phyloP scores from a whole-genome alignment of 2,329 filamentous ascomycete genomes.

The Botrytis pseudocinerea region DNA sequence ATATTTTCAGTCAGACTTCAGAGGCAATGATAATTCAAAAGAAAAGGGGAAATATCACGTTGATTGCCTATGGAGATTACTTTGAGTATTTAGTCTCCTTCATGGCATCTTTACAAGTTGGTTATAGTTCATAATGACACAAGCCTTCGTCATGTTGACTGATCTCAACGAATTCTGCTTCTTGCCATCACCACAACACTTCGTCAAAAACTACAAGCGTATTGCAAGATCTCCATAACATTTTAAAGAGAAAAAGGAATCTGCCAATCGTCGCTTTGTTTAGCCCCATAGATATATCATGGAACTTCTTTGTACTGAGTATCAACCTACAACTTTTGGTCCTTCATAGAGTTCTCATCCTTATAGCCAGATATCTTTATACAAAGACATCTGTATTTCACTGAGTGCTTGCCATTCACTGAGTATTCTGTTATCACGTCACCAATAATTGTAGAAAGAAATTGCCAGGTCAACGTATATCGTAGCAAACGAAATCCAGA shows the following conservation, averaged over 20 bases:
- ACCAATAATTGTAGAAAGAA: neutral
- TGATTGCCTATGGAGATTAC: accelerated
- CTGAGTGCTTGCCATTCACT: neutral
- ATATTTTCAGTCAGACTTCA: neutral
- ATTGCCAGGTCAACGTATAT: neutral
- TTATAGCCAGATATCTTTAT: neutral
- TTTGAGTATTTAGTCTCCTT: neutral
- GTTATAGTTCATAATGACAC: neutral
- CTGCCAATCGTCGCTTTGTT: accelerated
- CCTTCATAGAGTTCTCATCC: accelerated
- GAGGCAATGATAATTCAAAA: neutral
- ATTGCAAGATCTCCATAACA: neutral
- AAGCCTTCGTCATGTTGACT: neutral
- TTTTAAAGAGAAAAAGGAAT: accelerated
- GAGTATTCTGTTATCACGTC: neutral
- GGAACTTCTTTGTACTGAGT: neutral
- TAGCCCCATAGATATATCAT: neutral
- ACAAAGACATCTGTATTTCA: neutral
- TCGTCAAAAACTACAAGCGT: neutral
- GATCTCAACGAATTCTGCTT: neutral
- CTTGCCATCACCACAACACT: neutral
- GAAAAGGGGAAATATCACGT: neutral
- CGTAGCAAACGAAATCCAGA: neutral
- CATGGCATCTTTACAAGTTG: neutral
- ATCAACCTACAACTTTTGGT: neutral